phyloP scores from a whole-genome alignment of 2,329 filamentous ascomycete species.

The Penicillium sclerotigenum region DNA sequence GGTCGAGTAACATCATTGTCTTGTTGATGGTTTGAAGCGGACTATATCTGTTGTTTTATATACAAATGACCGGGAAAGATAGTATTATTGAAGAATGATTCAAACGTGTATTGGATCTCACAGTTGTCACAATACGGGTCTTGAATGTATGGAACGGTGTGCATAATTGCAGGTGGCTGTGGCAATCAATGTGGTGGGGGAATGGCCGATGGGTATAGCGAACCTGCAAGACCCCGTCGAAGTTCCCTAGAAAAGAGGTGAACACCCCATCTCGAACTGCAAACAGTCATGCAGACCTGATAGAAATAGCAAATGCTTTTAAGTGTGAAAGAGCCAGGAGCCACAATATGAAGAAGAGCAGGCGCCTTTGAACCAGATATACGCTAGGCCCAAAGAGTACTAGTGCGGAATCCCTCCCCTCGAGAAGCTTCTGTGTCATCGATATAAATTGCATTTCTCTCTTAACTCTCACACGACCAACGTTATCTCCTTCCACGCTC shows the following conservation, averaged over 20 bases:
- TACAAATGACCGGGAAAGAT: neutral
- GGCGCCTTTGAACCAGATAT: neutral
- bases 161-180: neutral
- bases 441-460: slow-evolving; percentile 35
- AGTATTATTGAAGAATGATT: neutral
- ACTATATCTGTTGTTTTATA: neutral
- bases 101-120: neutral
- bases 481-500: slow-evolving; percentile 16
- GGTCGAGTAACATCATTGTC: slow-evolving; percentile 2
- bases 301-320: neutral
- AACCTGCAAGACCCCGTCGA: neutral
- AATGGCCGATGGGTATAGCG: neutral
- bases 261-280: no score
- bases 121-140: neutral
- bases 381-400: slow-evolving; percentile 19
- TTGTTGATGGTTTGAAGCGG: neutral
- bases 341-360: neutral
- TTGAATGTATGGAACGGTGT: neutral
- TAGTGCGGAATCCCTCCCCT: slow-evolving; percentile 30
- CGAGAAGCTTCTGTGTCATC: slow-evolving; percentile 42
- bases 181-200: slow-evolving; percentile 1
- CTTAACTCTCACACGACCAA: slow-evolving; percentile 33
- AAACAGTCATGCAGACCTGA: neutral
- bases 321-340: neutral
- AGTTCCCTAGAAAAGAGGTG: neutral